Base-by-base conservation (phyloP, 1,284 basidiomycete genomes). In the Cronartium quercuum region DNA sequence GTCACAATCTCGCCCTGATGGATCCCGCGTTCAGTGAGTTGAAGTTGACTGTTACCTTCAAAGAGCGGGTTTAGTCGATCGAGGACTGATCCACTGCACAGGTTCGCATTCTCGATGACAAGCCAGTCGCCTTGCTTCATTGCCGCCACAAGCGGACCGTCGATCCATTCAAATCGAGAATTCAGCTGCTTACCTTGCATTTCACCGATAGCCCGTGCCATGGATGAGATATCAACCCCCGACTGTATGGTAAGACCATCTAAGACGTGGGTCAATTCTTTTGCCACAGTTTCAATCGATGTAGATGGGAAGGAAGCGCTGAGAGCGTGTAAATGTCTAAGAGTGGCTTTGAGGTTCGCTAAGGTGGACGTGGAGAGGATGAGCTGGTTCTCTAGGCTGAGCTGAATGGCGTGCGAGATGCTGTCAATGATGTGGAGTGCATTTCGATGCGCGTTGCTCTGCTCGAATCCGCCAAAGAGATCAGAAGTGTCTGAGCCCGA, bases 61-160 rank as follows among this genome's bases (percentile, higher is more conserved):
- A 96, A 98, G 10, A 99, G 87, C 42, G 94, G 95, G 82, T 99
- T 99, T 60, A 99, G 87, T 34, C 96, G 88, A 84, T 99, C 96
- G 35, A 99, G 87, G 4, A 99, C 94, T 2, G 94, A 95, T 1
- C 96, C 89, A 76, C 87, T 94, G 83, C 96, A 99, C 13, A 95
- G 85, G 81, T 99, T 99, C 67, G 96, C 94, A 76, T 90, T 90
- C 78, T 97, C 92, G 69, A 99, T 86, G 60, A 98, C 84, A 65
- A 97, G 84, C 94, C 96, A 98, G 78, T 89, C 85, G 0, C 97
- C 96, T 29, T 86, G 83, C 80, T 89, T 90, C 84, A 98, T 88
- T 0, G 96, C 94, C 60, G 85, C 86, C 37, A 98, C 85, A 21
- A 99, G 85, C n/a, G 94, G 92, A 0, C 96, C 96, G 80, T 99